These are phyloP conservation scores for Xylaria grammica DNA, from an alignment of 495 filamentous ascomycete genomes.

Conservation along the genomic window DNA sequence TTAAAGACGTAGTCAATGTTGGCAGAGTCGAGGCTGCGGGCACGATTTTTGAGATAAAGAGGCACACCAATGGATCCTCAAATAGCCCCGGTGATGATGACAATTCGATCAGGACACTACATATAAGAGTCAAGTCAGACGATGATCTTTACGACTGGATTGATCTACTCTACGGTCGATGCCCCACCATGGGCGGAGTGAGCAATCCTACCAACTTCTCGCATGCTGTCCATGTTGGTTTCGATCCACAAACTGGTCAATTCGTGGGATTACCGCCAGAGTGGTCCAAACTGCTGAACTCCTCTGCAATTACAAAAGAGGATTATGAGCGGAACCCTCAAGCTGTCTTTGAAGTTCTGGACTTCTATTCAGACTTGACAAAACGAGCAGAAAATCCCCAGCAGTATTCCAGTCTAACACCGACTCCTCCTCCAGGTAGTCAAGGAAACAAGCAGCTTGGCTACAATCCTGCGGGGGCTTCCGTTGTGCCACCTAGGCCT, in stretches of 20 bases:
- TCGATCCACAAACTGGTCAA: conserved; percentile 89
- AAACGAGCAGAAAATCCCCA: conserved; percentile 83
- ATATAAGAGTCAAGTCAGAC: conserved; percentile 89
- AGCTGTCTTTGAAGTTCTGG: conserved; percentile 93
- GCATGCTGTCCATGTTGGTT: conserved; percentile 95
- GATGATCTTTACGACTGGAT: conserved; percentile 99
- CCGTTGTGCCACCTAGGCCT: conserved; percentile 81
- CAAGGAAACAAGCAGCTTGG: conserved; percentile 71
- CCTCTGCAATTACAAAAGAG: conserved; percentile 95
- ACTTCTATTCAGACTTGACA: conserved; percentile 96
- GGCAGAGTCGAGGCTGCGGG: conserved; percentile 84
- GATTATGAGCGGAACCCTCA: conserved; percentile 98
- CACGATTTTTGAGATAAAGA: conserved; percentile 89
- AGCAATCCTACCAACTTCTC: conserved; percentile 98
- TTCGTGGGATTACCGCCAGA: conserved; percentile 93
- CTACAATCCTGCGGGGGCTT: conserved; percentile 63
- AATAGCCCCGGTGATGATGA: conserved; percentile 70
- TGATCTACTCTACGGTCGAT: conserved; percentile 93
- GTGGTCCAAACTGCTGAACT: conserved; percentile 94
- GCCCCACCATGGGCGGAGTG: conserved; percentile 95
- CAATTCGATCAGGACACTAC: conserved; percentile 76
- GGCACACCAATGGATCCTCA: conserved; percentile 67
- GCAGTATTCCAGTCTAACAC: conserved; percentile 71
- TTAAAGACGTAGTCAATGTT: conserved; percentile 85
- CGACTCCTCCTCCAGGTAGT: conserved; percentile 65